These are phyloP conservation scores for Globisporangium barbulae DNA, from an alignment of 352 stramenopile genomes.

Conservation along the genomic window DNA sequence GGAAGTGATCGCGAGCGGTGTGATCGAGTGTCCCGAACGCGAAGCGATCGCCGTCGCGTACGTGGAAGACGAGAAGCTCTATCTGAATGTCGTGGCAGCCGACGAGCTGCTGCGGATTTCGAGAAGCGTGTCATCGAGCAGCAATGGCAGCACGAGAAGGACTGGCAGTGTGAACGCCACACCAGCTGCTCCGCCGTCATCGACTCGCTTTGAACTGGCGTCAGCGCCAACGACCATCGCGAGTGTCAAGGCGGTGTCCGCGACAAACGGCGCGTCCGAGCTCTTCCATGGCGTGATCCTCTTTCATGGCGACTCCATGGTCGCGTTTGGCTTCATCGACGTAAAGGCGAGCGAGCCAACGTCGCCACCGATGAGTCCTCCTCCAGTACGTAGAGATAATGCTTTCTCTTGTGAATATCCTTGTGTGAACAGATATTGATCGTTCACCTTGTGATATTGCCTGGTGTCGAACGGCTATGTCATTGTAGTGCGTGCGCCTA, in stretches of 20 bases:
- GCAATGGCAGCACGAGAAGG: not conserved
- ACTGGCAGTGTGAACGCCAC: not conserved
- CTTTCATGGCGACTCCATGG: slow-evolving; percentile 52
- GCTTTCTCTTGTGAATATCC: not conserved
- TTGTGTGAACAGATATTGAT: not conserved
- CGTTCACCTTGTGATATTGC: not conserved
- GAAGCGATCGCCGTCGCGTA: slow-evolving; percentile 53
- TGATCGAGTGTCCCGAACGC: slow-evolving; percentile 36
- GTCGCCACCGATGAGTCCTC: not conserved
- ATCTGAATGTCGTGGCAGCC: slow-evolving; percentile 27
- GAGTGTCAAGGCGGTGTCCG: slow-evolving; percentile 32
- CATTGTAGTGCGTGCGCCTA: slow-evolving; percentile 39
- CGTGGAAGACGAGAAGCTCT: slow-evolving; percentile 32
- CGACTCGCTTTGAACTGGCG: slow-evolving; percentile 54
- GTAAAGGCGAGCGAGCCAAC: slow-evolving; percentile 13
- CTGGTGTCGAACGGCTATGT: not conserved
- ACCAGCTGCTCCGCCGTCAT: slow-evolving; percentile 7
- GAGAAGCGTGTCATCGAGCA: not conserved
- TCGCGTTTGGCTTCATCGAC: slow-evolving; percentile 62
- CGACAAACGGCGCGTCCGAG: slow-evolving; percentile 18
- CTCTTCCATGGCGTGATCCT: slow-evolving; percentile 62
- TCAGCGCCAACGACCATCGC: slow-evolving; percentile 49
- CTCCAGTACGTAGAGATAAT: not conserved
- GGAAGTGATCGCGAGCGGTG: slow-evolving; percentile 42
- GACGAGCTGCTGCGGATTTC: slow-evolving; percentile 2